Evolutionary conservation across 2,329 filamentous ascomycete species (phyloP).

Genomic region (Lasiodiplodia theobromae): DNA sequence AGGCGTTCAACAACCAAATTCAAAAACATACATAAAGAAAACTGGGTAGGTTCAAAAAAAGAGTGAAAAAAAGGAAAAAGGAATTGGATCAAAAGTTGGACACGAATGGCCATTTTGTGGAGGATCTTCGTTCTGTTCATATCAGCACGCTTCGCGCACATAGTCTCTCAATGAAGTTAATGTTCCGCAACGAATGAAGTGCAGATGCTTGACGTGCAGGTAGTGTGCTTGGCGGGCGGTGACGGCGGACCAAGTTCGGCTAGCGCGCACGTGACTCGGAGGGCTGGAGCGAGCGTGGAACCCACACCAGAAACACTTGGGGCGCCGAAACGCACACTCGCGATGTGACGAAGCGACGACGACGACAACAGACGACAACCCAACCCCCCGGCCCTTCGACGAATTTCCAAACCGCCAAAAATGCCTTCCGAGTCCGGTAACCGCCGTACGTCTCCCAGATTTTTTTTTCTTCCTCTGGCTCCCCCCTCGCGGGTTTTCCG

Average conservation of each 20-base stretch:
- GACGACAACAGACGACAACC: constrained; percentile 15
- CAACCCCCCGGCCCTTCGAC: constrained; percentile 8
- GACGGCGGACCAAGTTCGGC: not conserved
- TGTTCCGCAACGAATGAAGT: not conserved
- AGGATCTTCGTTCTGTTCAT: not conserved
- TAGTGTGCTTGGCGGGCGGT: not conserved
- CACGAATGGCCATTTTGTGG: not conserved
- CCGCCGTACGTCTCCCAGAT: constrained; percentile 73
- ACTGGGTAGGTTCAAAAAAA: not conserved
- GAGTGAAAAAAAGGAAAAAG: not conserved
- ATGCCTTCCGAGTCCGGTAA: constrained; percentile 90
- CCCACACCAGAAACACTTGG: constrained; percentile 24
- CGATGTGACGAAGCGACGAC: constrained; percentile 30
- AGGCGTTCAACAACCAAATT: constrained; percentile 24
- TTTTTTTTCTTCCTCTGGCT: constrained; percentile 25
- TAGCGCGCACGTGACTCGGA: constrained; percentile 2
- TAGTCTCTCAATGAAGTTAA: constrained; percentile 16
- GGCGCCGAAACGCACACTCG: constrained; percentile 24
- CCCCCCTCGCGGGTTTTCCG: not conserved
- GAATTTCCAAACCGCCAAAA: constrained; percentile 62
- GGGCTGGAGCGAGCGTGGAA: constrained; percentile 7
- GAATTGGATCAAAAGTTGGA: not conserved
- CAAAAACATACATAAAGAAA: not conserved
- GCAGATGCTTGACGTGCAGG: not conserved
- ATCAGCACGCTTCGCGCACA: not conserved